Evolutionary conservation across 139 green algal species (phyloP).

Genomic region (Chlamydomonas sp.): DNA sequence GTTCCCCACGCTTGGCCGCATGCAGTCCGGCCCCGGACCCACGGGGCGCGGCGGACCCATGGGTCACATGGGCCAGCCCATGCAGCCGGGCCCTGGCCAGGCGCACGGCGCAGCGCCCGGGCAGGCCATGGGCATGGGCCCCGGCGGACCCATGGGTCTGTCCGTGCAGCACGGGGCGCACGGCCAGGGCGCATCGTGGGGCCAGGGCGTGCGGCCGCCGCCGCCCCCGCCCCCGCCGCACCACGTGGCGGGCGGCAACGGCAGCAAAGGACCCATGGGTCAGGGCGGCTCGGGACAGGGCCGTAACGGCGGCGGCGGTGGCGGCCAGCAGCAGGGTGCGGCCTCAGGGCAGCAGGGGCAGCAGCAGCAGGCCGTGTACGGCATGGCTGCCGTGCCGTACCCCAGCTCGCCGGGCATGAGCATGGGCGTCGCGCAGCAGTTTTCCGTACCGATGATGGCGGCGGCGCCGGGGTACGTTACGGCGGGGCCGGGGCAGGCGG

Average conservation of each 20-base stretch:
- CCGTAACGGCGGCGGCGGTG: too few species aligned
- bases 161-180: not conserved
- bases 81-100: not conserved
- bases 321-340: not conserved
- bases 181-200: not conserved
- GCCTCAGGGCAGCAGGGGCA: not conserved
- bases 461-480: not conserved
- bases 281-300: not conserved
- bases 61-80: not conserved
- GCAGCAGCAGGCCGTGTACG: not conserved
- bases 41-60: too few species aligned
- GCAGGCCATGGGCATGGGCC: not conserved
- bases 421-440: constrained; percentile 3
- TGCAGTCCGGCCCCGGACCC: not conserved
- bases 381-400: constrained; percentile 3
- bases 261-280: not conserved
- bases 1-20: not conserved
- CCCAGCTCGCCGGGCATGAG: too few species aligned
- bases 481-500: not conserved
- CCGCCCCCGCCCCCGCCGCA: constrained; percentile 22
- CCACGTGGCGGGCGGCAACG: not conserved
- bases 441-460: not conserved
- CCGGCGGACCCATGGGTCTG: not conserved
- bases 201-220: constrained; percentile 17
- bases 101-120: not conserved